Evolutionary conservation across 2,329 filamentous ascomycete species (phyloP), one percentile per base, ranked within the genome.

Genomic region (Aquanectria penicillioides): DNA sequence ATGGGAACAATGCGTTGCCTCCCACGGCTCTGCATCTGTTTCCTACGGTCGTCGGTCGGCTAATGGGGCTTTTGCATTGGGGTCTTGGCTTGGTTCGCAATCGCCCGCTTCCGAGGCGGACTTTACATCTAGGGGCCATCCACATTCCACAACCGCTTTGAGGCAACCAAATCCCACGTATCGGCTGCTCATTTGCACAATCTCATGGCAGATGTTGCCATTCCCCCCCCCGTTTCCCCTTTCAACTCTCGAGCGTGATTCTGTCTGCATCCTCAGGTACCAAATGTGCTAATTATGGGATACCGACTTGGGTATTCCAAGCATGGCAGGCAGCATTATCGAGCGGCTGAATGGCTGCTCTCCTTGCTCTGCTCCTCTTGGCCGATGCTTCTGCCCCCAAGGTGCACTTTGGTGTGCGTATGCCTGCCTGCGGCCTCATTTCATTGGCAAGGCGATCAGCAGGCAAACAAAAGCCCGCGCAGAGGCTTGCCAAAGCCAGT

Each of bases 181-280:
- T 60, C 61, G 53, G 37, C 61, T 50, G 36, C 59, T 50, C 49
- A 25, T 59, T 59, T 48, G 56, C 49, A 29, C 36, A 47, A 50
- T 38, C 25, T 33, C 18, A 29, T 49, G 33, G 20, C 40, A 28
- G 25, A 37, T 28, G 38, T 20, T 37, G 28, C 26, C 34, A 59
- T 59, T 49, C n/a, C 15, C 15, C n/a, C 11, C 33, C n/a, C 22
- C 15, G 20, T 25, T 11, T 37, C n/a, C 22, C 15, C 22, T 25
- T 26, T 18, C 28, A 34, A 28, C 28, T 47, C 22, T 22, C 36
- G 58, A 57, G 62, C 29, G 37, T 44, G 53, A 40, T 7, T 18
- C 28, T 36, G 33, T n/a, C n/a, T n/a, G n/a, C n/a, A n/a, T n/a
- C n/a, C n/a, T n/a, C n/a, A n/a, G n/a, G n/a, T n/a, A n/a, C n/a